Evolutionary conservation across 768 basidiomycete species (phyloP).

Genomic region (Symmetrospora coprosmae): DNA sequence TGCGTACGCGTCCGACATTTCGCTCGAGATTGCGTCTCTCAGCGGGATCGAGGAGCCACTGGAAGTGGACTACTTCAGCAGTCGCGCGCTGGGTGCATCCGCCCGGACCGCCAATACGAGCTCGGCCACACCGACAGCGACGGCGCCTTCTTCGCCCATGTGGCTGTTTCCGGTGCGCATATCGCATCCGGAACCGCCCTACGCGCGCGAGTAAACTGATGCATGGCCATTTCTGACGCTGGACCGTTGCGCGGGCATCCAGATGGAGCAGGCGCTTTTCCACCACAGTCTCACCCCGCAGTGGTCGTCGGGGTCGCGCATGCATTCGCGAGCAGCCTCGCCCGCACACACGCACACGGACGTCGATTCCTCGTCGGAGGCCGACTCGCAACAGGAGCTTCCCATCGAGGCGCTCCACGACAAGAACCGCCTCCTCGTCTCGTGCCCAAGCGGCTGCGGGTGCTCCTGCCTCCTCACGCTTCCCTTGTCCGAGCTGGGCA

Average conservation of each 20-base stretch:
- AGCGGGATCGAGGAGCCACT: too few species aligned
- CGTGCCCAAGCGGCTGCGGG: conserved; percentile 15
- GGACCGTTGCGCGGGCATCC: too few species aligned
- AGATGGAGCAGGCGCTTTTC: conserved; percentile 21
- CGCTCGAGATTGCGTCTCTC: too few species aligned
- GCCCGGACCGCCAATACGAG: not conserved
- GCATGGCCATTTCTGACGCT: too few species aligned
- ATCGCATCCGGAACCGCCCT: too few species aligned
- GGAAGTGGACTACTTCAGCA: too few species aligned
- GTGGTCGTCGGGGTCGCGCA: not conserved
- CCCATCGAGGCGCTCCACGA: not conserved
- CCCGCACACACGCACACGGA: too few species aligned
- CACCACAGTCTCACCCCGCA: too few species aligned
- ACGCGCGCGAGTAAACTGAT: too few species aligned
- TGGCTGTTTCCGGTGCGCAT: conserved; percentile 1
- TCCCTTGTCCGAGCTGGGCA: conserved; percentile 1
- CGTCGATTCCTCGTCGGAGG: too few species aligned
- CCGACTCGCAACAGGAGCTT: too few species aligned
- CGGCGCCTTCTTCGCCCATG: not conserved
- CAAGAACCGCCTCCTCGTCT: not conserved
- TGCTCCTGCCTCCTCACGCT: conserved; percentile 7
- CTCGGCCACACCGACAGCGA: conserved; percentile 4
- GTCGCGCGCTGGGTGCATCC: not conserved
- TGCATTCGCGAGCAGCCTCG: conserved; percentile 9
- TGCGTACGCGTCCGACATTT: conserved; percentile 4